Base-by-base conservation (phyloP, 176 grass and related monocot genomes). In the Saccharum spontaneum region DNA sequence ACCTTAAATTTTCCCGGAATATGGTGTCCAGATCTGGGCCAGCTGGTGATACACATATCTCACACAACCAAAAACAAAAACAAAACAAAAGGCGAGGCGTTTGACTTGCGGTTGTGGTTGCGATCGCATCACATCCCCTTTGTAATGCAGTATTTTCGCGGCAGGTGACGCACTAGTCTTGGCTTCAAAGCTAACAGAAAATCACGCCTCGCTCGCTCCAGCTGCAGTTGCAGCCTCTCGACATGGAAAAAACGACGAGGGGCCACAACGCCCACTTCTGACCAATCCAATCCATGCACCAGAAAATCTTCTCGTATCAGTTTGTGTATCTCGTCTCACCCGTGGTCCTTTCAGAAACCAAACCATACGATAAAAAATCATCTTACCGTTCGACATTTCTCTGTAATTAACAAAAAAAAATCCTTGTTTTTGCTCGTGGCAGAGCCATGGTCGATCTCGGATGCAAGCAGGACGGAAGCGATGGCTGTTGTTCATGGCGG, bases 21-120 rank as follows among this genome's bases (percentile, higher is more conserved):
- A 43, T 30, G 82, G 54, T 60, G 48, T 76, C 69, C 82, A 89
- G 69, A 68, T 84, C 81, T 20, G 71, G 36, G 16, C 77, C 45
- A 69, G 70, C 82, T 85, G 72, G 46, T 18, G 71, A 82, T 59
- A 44, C 24, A 77, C 14, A 22, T 4, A n/a, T 82, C 37, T 38
- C 71, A 57, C 63, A 2, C 11, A n/a, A 11, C 57, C 3, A 61
- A 61, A 23, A 0, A 17, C 2, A 60, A 10, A 2, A 60, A 57
- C 1, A 57, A 22, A 20, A 20, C 20, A 55, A 44, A 68, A 76
- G 12, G 36, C 3, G 2, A 50, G 40, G 65, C 6, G 17, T 77
- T 86, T 82, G 61, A 81, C 82, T 79, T 38, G 66, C 30, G 23
- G 52, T 0, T 26, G 79, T 36, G 83, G 65, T 36, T 49, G 73